A percentile compares a stretch with the other conserved stretches of the same genome.
Evolutionary conservation across 169 alveolate genomes (phyloP).

Genomic region (Babesia divergens): DNA sequence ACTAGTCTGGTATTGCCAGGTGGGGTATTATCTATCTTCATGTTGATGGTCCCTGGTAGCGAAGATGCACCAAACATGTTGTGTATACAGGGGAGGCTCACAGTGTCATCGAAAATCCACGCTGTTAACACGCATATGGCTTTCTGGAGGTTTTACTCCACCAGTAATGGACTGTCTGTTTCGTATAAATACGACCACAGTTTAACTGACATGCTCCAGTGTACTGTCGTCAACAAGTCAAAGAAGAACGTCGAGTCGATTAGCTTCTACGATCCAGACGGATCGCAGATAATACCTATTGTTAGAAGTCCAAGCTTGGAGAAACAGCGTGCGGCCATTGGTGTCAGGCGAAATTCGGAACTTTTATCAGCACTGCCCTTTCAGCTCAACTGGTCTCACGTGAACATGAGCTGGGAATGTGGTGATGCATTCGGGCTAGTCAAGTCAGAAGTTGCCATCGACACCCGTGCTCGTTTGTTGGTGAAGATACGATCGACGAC

Average conservation of each 20-base stretch:
- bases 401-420: conserved; percentile 17
- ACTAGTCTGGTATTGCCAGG: neutral
- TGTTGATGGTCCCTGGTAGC: conserved; percentile 20
- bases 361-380: conserved; percentile 1
- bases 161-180: neutral
- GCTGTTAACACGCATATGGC: conserved; percentile 1
- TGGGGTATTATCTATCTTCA: neutral
- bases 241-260: conserved; percentile 4
- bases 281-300: neutral
- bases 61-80: neutral
- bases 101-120: neutral
- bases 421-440: conserved; percentile 26
- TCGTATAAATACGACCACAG: conserved; percentile 17
- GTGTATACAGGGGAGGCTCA: conserved; percentile 30
- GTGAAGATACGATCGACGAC: conserved; percentile 5
- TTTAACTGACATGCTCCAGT: conserved; percentile 5
- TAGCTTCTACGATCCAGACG: neutral
- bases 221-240: conserved; percentile 18
- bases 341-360: neutral
- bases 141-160: conserved; percentile 27
- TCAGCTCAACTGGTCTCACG: neutral
- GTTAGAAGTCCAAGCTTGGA: neutral
- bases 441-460: neutral
- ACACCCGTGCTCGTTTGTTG: conserved; percentile 3
- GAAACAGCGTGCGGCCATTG: neutral